These are phyloP conservation scores for Ophiostoma sp. DNA, from an alignment of 2,329 filamentous ascomycete species.

Conservation along the genomic window DNA sequence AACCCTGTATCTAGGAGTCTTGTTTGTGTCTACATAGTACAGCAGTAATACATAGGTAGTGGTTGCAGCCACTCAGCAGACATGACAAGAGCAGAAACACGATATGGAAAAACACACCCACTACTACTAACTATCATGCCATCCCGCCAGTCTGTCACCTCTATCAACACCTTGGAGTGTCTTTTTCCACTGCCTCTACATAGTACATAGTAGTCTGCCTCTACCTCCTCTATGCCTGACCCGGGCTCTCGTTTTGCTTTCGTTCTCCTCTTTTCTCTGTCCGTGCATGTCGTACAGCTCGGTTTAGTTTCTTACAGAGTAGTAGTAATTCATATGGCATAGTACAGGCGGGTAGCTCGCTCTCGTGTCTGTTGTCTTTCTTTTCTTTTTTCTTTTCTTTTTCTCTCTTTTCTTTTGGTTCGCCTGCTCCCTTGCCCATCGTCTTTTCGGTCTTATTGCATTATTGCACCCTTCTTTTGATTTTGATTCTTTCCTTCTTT, in stretches of 20 bases:
- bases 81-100: neutral
- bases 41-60: neutral
- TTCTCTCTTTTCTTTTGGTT: neutral
- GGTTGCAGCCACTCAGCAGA: neutral
- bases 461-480: neutral
- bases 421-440: neutral
- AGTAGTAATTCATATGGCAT: too few species aligned
- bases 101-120: neutral
- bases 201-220: neutral
- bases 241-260: slow-evolving; percentile 4
- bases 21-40: neutral
- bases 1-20: neutral
- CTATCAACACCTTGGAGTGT: neutral
- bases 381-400: neutral
- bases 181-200: neutral
- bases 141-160: slow-evolving; percentile 2
- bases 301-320: neutral
- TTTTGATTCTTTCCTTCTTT: neutral
- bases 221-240: neutral
- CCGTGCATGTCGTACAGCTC: neutral
- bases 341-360: neutral
- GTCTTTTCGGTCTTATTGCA: neutral
- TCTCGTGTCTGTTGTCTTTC: neutral
- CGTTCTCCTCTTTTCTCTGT: neutral
- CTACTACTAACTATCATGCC: neutral